Percentiles rank a stretch among this genome's conserved stretches.
Evolutionary conservation across 2,329 filamentous ascomycete species (phyloP).

Genomic region (Beauveria caledonica): DNA sequence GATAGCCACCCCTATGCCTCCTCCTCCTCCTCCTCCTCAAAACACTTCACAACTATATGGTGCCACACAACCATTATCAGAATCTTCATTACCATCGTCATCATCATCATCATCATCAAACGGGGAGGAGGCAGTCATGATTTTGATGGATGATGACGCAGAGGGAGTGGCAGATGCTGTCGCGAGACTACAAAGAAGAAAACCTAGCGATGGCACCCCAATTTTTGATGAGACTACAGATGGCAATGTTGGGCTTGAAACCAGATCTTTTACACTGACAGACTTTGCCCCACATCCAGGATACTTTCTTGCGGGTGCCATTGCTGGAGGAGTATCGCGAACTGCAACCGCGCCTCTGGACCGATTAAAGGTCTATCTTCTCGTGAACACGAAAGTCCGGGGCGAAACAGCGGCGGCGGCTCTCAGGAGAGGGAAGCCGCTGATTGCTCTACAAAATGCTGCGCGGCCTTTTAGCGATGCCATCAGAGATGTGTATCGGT

Average conservation of each 20-base stretch:
- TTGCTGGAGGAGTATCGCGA: slow-evolving; percentile 89
- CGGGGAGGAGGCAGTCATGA: slow-evolving; percentile 16
- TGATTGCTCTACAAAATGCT: slow-evolving; percentile 57
- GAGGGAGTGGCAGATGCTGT: background rate
- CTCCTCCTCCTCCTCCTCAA: slow-evolving; percentile 24
- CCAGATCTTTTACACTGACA: slow-evolving; percentile 42
- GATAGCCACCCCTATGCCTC: slow-evolving; percentile 46
- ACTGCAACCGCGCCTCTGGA: slow-evolving; percentile 94
- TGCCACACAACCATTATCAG: background rate
- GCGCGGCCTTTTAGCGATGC: slow-evolving; percentile 64
- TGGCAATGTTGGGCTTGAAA: slow-evolving; percentile 24
- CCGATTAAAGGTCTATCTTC: slow-evolving; percentile 92
- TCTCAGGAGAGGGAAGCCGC: slow-evolving; percentile 11
- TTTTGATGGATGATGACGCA: slow-evolving; percentile 7
- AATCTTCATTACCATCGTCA: background rate
- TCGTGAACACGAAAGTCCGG: slow-evolving; percentile 64
- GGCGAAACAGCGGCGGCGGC: slow-evolving; percentile 39
- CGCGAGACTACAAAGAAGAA: slow-evolving; percentile 11
- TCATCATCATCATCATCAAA: background rate
- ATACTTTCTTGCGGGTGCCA: slow-evolving; percentile 93
- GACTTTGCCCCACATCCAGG: slow-evolving; percentile 77
- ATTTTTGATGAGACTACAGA: slow-evolving; percentile 17
- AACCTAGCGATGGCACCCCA: slow-evolving; percentile 21
- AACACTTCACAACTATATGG: slow-evolving; percentile 15
- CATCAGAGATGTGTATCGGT: slow-evolving; percentile 69